Base-by-base conservation (phyloP, 139 green algal genomes). In the Nannochloris sp. region DNA sequence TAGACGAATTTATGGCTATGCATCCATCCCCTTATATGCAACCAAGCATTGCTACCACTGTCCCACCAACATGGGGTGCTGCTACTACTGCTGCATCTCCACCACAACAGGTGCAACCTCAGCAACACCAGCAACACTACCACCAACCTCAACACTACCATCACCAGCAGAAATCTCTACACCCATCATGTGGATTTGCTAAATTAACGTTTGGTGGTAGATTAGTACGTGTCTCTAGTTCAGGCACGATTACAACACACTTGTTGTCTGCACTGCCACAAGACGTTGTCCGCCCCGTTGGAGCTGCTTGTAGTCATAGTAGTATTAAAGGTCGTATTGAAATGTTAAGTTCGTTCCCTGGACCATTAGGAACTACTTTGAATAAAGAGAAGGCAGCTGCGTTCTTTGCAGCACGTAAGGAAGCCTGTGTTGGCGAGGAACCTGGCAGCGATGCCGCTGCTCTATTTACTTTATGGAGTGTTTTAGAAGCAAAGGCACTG, bases 351-450 rank as follows among this genome's bases (percentile, higher is more conserved):
- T 53, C 33, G 25, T 81, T 73, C 46, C 72, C 65, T 24, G 74
- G 74, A 2, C 74, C 74, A 2, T 35, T 81, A 9, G 29, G 32
- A 14, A 25, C 34, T 31, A 55, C n/a, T 46, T 53, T 19, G 30
- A 65, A 25, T 31, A 60, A 63, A 33, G 74, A 81, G 29, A 81
- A 77, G 72, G 35, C 68, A 46, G 13, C 53, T 3, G 12, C 9
- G 48, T 59, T 59, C 48, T 23, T 59, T 59, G 9, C 30, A 34
- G 12, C 9, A 19, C 9, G 48, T 19, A 27, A 75, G 64, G 42
- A 80, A 36, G 29, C 35, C 6, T 46, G 56, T 48, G 66, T 80
- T 2, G 62, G 61, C 19, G 65, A 36, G 10, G 56, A 61, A 33
- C 45, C 56, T 4, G 44, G 14, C 10, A n/a, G n/a, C n/a, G 47